Evolutionary conservation across 345 rosid genomes (phyloP).

Genomic region (Gossypium longicalyx): DNA sequence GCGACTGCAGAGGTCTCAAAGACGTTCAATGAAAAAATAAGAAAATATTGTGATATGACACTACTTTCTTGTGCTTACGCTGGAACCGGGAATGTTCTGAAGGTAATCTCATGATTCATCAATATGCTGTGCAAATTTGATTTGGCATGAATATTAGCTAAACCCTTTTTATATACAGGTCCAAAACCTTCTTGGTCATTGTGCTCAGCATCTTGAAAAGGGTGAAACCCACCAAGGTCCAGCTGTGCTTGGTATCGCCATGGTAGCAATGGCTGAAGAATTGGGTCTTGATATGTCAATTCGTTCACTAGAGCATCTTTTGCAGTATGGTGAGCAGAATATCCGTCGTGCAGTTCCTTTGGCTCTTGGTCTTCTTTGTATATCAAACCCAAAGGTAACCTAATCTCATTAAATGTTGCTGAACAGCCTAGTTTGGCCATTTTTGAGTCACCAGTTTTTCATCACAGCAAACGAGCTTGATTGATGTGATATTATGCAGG

Average conservation of each 20-base stretch:
- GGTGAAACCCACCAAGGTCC: slow-evolving; percentile 91
- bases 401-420: background rate
- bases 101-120: slow-evolving; percentile 45
- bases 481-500: slow-evolving; percentile 35
- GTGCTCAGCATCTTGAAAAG: slow-evolving; percentile 84
- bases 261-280: slow-evolving; percentile 99
- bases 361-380: slow-evolving; percentile 95
- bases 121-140: slow-evolving; percentile 6
- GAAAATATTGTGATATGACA: slow-evolving; percentile 85
- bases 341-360: slow-evolving; percentile 88
- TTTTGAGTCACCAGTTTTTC: background rate
- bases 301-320: slow-evolving; percentile 86
- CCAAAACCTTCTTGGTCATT: slow-evolving; percentile 82
- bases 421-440: background rate
- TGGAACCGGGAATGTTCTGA: slow-evolving; percentile 95
- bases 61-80: slow-evolving; percentile 96
- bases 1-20: slow-evolving; percentile 94
- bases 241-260: slow-evolving; percentile 91
- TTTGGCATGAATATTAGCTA: background rate
- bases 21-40: slow-evolving; percentile 87
- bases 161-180: slow-evolving; percentile 38
- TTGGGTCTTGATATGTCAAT: slow-evolving; percentile 95
- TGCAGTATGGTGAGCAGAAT: slow-evolving; percentile 91
- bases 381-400: slow-evolving; percentile 90
- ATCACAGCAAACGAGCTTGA: background rate